Percentiles rank a stretch among this genome's conserved stretches.
phyloP scores from a whole-genome alignment of 2,329 filamentous ascomycete genomes.

The Penicillium sp. region DNA sequence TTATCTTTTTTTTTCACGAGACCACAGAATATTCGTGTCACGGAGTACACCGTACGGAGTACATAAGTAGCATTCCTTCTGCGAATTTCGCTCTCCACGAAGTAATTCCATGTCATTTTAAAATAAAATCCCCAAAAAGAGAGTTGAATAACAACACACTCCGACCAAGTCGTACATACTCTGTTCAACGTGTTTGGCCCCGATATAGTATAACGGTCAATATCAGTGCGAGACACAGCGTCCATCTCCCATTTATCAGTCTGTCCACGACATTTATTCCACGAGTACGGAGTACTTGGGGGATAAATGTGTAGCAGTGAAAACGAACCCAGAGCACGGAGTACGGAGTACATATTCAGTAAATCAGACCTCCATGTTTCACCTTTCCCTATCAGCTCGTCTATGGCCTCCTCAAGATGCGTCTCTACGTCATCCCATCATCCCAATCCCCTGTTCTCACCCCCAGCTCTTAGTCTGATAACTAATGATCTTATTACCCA shows the following conservation, averaged over 20 bases:
- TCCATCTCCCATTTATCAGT: background rate
- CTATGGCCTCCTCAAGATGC: background rate
- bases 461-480: background rate
- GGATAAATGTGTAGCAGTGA: no score
- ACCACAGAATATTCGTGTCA: background rate
- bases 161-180: background rate
- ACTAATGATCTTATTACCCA: background rate
- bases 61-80: background rate
- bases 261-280: background rate
- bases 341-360: no score
- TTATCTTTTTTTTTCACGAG: slow-evolving; percentile 4
- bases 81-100: no score
- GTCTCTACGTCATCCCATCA: background rate
- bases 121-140: no score
- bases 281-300: no score
- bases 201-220: background rate
- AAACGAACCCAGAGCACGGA: no score
- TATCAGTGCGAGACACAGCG: background rate
- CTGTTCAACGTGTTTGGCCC: background rate
- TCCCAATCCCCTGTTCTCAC: background rate
- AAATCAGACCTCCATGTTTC: no score
- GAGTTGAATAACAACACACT: background rate
- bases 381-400: no score
- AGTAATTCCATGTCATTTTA: no score
- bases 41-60: background rate